These are phyloP conservation scores for Alternaria sp. DNA, from an alignment of 2,329 filamentous ascomycete genomes.

Conservation along the genomic window DNA sequence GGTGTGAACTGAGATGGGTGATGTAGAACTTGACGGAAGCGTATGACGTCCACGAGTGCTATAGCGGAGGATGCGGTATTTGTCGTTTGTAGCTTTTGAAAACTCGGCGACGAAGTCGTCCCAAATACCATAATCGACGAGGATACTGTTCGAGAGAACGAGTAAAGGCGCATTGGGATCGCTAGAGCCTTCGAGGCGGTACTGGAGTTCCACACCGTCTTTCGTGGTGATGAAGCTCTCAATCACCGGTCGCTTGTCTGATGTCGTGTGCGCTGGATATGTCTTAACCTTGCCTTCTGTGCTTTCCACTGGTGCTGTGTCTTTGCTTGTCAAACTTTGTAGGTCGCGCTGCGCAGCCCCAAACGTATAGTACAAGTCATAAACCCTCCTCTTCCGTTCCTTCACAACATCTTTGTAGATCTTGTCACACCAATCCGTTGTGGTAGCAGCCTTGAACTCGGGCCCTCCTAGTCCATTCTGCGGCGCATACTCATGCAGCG, in stretches of 20 bases:
- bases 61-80: constrained; percentile 80
- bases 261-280: constrained; percentile 53
- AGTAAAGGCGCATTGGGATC: constrained; percentile 74
- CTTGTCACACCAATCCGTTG: constrained; percentile 69
- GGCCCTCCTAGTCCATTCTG: constrained; percentile 72
- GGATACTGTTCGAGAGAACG: constrained; percentile 81
- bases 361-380: constrained; percentile 81
- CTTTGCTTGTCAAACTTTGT: constrained; percentile 61
- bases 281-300: constrained; percentile 67
- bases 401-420: constrained; percentile 68
- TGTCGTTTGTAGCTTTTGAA: constrained; percentile 61
- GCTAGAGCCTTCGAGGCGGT: constrained; percentile 76
- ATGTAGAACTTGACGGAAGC: constrained; percentile 51
- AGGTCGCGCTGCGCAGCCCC: constrained; percentile 77
- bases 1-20: constrained; percentile 66
- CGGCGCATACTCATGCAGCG: constrained; percentile 76
- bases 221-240: constrained; percentile 72
- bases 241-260: constrained; percentile 60
- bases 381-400: constrained; percentile 67
- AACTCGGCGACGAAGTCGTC: constrained; percentile 74
- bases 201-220: constrained; percentile 75
- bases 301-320: constrained; percentile 59
- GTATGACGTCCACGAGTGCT: constrained; percentile 74
- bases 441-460: constrained; percentile 69
- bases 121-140: constrained; percentile 84